A percentile compares a stretch with the other conserved stretches of the same genome.
Evolutionary conservation across 345 rosid genomes (phyloP).

Genomic region (Carallia brachiata): DNA sequence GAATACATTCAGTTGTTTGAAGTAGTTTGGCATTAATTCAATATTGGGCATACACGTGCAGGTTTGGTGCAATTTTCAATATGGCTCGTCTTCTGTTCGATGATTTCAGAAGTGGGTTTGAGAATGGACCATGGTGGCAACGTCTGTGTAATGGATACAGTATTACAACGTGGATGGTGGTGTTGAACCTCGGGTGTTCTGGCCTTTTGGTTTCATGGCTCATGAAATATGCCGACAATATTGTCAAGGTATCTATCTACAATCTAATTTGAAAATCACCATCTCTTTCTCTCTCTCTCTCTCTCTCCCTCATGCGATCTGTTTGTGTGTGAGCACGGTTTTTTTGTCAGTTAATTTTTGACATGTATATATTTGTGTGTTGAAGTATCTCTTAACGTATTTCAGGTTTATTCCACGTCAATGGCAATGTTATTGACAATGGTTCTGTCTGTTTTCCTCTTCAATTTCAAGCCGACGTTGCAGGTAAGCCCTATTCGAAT

Average conservation of each 20-base stretch:
- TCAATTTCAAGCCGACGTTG: slow-evolving; percentile 65
- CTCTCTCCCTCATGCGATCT: too few relatives aligned
- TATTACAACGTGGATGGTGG: slow-evolving; percentile 79
- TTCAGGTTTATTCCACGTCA: slow-evolving; percentile 79
- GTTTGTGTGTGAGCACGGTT: too few relatives aligned
- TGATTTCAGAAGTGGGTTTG: slow-evolving; percentile 88
- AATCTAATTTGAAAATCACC: neutral
- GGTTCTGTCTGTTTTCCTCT: slow-evolving; percentile 69
- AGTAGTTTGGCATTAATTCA: neutral
- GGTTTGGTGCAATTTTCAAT: slow-evolving; percentile 86
- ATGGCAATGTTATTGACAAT: slow-evolving; percentile 87
- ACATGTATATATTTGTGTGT: too few relatives aligned
- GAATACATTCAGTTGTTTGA: neutral
- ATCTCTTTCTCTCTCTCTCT: neutral
- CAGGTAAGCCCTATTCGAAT: slow-evolving; percentile 40
- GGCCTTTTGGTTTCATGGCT: slow-evolving; percentile 86
- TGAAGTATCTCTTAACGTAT: too few relatives aligned
- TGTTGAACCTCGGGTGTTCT: slow-evolving; percentile 77
- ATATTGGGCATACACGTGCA: slow-evolving; percentile 17
- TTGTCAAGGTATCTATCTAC: slow-evolving; percentile 63
- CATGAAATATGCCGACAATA: slow-evolving; percentile 92
- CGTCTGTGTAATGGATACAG: slow-evolving; percentile 75
- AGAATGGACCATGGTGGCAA: slow-evolving; percentile 95
- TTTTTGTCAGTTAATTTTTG: too few relatives aligned
- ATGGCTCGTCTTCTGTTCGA: slow-evolving; percentile 71